Evolutionary conservation across 208 protist species (phyloP).

Genomic region (Acanthamoeba sp.): DNA sequence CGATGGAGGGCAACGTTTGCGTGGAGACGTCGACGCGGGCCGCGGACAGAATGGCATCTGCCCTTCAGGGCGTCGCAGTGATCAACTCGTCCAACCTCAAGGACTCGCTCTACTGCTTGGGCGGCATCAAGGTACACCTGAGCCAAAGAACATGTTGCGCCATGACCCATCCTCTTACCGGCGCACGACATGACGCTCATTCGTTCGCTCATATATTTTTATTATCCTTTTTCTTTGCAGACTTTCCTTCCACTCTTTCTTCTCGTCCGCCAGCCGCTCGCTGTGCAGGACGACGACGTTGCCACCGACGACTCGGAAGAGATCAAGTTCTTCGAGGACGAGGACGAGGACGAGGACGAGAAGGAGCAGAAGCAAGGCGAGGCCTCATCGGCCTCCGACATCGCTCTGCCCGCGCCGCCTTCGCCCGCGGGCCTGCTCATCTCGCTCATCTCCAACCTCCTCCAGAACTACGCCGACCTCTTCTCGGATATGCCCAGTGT

Average conservation of each 20-base stretch:
- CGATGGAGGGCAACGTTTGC: conserved; percentile 67
- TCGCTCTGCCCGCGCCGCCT: neutral
- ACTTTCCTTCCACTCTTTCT: conserved; percentile 51
- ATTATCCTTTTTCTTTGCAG: neutral
- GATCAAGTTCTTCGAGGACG: conserved; percentile 66
- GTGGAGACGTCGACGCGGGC: conserved; percentile 63
- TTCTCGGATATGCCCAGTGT: conserved; percentile 38
- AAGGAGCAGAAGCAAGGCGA: neutral
- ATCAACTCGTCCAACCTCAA: conserved; percentile 68
- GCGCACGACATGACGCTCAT: neutral
- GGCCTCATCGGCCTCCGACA: neutral
- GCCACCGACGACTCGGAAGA: conserved; percentile 18
- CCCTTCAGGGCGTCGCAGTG: conserved; percentile 45
- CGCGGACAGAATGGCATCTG: conserved; percentile 33
- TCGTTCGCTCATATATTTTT: neutral
- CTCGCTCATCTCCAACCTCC: conserved; percentile 53
- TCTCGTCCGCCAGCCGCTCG: conserved; percentile 32
- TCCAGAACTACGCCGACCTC: conserved; percentile 52
- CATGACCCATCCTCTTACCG: neutral
- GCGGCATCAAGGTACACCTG: conserved; percentile 62
- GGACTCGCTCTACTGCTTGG: conserved; percentile 66
- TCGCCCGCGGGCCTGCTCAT: conserved; percentile 56
- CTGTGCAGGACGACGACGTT: neutral
- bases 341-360: neutral
- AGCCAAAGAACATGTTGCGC: neutral